Evolutionary conservation across 768 basidiomycete species (phyloP).

Genomic region (Phaffia tasmanica): DNA sequence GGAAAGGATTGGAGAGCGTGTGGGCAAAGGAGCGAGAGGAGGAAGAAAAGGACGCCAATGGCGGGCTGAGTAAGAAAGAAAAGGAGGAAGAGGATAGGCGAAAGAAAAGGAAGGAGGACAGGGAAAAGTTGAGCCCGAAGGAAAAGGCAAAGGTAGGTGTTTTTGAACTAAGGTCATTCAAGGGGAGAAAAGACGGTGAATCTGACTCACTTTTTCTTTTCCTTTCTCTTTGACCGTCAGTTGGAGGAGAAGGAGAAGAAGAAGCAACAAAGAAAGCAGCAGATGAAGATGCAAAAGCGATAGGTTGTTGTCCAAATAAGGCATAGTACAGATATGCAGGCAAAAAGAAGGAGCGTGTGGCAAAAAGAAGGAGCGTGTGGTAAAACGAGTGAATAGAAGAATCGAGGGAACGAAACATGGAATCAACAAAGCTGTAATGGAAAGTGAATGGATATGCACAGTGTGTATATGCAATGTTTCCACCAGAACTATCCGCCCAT

Average conservation of each 20-base stretch:
- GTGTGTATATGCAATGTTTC: too few relatives aligned
- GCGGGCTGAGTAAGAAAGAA: neutral
- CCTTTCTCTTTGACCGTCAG: neutral
- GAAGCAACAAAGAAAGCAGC: slow-evolving; percentile 11
- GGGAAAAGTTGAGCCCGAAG: slow-evolving; percentile 4
- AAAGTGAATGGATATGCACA: too few relatives aligned
- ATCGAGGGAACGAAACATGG: too few relatives aligned
- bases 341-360: too few relatives aligned
- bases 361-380: too few relatives aligned
- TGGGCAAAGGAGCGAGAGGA: slow-evolving; percentile 1
- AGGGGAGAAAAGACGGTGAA: too few relatives aligned
- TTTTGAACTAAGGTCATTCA: neutral
- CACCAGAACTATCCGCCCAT: too few relatives aligned
- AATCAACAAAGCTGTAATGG: too few relatives aligned
- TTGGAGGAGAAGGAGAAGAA: slow-evolving; percentile 16
- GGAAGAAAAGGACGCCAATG: slow-evolving; percentile 4
- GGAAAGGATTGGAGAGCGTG: slow-evolving; percentile 7
- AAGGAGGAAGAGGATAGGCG: neutral
- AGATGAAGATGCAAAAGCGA: slow-evolving; percentile 15
- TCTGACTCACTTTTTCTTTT: neutral
- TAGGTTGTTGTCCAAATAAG: too few relatives aligned
- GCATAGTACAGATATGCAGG: too few relatives aligned
- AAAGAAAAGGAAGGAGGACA: slow-evolving; percentile 1
- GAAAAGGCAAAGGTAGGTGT: slow-evolving; percentile 10
- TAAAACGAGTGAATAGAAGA: too few relatives aligned